Base-by-base conservation (phyloP, 306 rosid genomes). In the Begonia peltatifolia region DNA sequence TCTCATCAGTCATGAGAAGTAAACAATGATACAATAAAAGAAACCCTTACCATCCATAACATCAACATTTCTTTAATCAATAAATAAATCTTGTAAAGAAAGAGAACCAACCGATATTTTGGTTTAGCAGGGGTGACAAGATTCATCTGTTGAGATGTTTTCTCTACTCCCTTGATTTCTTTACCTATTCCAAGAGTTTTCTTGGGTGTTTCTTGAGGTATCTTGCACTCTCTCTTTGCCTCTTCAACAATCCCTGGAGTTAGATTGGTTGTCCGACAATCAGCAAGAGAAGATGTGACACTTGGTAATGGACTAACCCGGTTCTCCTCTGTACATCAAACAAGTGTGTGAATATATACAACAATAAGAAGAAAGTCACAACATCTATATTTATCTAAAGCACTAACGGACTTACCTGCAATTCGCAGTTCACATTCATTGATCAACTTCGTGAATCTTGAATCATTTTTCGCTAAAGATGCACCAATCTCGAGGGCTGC, bases 401-500 rank as follows among this genome's bases (percentile, higher is more conserved):
- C 23, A 20, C 23, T 20, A 20, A 20, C 6, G 7, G 9, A 30
- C 6, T 30, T 20, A 50, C 70, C 70, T 43, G 52, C 58, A 36
- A 65, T 57, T n/a, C 9, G 47, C 20, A 15, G 54, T 23, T 65
- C 54, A 13, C 70, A 65, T 50, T 51, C 63, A 7, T 44, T 38
- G 20, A 65, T 53, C 58, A 65, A 16, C 47, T 35, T 58, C 15
- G 23, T 17, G 54, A 65, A 65, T 46, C 70, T 65, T 35, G 63
- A 51, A 52, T 65, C 70, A 4, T 44, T 58, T 42, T 12, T 48
- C 4, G 59, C 54, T 46, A 65, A 57, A 17, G 70, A 50, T 25
- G 70, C 54, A 10, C 70, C 70, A 8, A 10, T 9, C 42, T 65
- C 59, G 44, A 65, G 58, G 46, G 63, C 57, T 14, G 42, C 59